A percentile compares a stretch with the other conserved stretches of the same genome.
Conservation (phyloP, 208 protist species). For the Naegleria lovaniensis region DNA sequence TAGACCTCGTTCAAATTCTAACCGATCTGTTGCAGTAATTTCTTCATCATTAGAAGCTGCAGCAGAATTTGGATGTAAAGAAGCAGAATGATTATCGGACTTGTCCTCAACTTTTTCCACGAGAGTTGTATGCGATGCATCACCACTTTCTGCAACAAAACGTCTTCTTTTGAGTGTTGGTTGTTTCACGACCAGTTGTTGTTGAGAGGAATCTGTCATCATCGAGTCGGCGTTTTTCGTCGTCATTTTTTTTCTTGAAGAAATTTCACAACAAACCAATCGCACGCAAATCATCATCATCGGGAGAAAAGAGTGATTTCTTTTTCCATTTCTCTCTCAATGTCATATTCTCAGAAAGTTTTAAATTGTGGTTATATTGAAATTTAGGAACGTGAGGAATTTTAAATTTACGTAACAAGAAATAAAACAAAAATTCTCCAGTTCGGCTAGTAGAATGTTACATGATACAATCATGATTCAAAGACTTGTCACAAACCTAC, state of each 20-base stretch:
- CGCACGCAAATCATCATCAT: background rate
- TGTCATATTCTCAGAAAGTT: background rate
- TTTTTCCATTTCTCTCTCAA: background rate
- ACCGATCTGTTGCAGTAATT: background rate
- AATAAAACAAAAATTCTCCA: background rate
- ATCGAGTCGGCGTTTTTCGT: too few relatives aligned
- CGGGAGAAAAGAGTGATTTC: background rate
- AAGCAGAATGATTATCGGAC: background rate
- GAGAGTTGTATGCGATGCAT: background rate
- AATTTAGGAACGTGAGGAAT: constrained; percentile 2
- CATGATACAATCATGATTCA: too few relatives aligned
- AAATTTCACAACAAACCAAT: background rate
- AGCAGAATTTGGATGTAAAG: too few relatives aligned
- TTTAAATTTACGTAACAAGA: background rate
- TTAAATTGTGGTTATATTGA: background rate
- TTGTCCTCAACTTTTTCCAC: background rate
- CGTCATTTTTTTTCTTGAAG: too few relatives aligned
- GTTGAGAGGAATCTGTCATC: too few relatives aligned
- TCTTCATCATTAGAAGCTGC: background rate
- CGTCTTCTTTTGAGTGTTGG: background rate
- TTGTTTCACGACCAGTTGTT: background rate
- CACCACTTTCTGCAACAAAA: background rate
- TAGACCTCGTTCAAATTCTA: background rate
- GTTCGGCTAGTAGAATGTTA: background rate
- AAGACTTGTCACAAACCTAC: background rate